Percentiles rank a stretch among this genome's conserved stretches.
phyloP scores from a whole-genome alignment of 1,284 basidiomycete species.

The Irpex sp. region DNA sequence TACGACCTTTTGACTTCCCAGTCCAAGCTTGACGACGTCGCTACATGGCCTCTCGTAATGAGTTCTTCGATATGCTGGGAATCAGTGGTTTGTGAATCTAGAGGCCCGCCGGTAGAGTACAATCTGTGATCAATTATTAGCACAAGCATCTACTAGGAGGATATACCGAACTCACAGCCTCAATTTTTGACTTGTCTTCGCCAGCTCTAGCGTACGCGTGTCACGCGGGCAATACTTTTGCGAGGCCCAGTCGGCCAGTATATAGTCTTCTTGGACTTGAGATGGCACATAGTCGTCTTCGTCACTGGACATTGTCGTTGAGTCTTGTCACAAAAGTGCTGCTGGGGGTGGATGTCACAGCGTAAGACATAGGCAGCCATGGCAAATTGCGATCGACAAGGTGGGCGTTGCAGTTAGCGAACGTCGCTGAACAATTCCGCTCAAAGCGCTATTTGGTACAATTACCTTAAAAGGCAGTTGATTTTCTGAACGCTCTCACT shows the following conservation, averaged over 20 bases:
- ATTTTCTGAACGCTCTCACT: not conserved
- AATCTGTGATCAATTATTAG: not conserved
- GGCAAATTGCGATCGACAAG: not conserved
- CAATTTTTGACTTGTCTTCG: not conserved
- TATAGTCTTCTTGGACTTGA: not conserved
- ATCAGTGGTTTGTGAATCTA: not conserved
- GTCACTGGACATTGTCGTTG: not conserved
- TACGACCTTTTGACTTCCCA: not conserved
- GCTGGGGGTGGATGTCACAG: not conserved
- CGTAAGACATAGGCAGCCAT: not conserved
- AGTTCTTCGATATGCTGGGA: not conserved
- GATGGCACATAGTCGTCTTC: not conserved
- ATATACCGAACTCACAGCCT: not conserved
- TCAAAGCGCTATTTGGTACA: not conserved
- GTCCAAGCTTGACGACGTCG: not conserved
- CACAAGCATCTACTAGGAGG: not conserved
- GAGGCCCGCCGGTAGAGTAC: not conserved
- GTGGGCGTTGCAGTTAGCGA: not conserved
- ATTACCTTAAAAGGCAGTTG: not conserved
- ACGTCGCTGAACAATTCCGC: not conserved
- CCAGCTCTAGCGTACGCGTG: not conserved
- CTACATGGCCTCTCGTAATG: not conserved
- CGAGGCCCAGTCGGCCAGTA: not conserved
- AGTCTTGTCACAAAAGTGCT: not conserved
- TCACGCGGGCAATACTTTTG: too few relatives aligned